These are phyloP conservation scores for Taiozyma sp. DNA, from an alignment of 1,139 yeast species.

Conservation along the genomic window DNA sequence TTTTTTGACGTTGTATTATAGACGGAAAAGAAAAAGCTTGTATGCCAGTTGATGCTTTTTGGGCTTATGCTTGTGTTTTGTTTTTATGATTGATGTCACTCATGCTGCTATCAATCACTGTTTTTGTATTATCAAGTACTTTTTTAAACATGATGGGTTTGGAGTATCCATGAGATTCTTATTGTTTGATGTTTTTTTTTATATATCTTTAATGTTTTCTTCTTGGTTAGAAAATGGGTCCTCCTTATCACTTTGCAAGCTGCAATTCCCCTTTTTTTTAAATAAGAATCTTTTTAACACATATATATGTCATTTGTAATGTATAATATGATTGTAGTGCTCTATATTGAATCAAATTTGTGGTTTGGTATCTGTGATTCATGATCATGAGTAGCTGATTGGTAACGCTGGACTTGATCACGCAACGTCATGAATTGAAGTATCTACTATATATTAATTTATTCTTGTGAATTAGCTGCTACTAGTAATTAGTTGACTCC, in stretches of 20 bases:
- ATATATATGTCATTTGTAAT: not conserved
- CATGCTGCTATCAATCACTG: not conserved
- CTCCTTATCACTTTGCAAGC: not conserved
- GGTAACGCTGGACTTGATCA: too few relatives aligned
- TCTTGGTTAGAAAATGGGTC: not conserved
- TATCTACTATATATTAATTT: too few relatives aligned
- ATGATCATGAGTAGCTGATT: too few relatives aligned
- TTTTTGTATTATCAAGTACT: not conserved
- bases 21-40: not conserved
- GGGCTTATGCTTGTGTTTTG: not conserved
- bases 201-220: not conserved
- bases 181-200: too few relatives aligned
- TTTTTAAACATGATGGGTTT: not conserved
- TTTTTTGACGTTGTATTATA: not conserved
- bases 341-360: not conserved
- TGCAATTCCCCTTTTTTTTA: not conserved
- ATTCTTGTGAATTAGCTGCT: too few relatives aligned
- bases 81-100: not conserved
- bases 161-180: not conserved
- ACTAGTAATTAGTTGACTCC: too few relatives aligned
- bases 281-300: not conserved
- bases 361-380: not conserved
- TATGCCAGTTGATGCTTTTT: not conserved
- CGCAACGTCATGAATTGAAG: too few relatives aligned
- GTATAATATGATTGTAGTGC: not conserved